Evolutionary conservation across 352 stramenopile genomes (phyloP).

Genomic region (Pythium monospermum): DNA sequence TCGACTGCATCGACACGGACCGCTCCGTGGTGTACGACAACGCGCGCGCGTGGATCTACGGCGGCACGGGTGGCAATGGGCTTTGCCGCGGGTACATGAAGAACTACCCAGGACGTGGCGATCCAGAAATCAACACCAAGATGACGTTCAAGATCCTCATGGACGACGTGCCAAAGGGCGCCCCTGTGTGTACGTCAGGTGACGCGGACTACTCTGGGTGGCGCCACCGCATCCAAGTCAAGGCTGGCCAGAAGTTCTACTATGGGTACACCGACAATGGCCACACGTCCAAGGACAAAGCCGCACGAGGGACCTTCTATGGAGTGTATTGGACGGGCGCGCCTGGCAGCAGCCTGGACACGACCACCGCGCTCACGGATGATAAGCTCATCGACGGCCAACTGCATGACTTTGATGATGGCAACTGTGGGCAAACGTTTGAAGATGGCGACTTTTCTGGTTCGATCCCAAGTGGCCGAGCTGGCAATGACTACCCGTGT

Average conservation of each 20-base stretch:
- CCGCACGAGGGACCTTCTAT: constrained; percentile 44
- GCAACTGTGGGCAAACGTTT: constrained; percentile 51
- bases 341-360: constrained; percentile 29
- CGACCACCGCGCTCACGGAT: constrained; percentile 42
- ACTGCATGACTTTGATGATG: constrained; percentile 64
- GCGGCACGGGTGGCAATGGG: constrained; percentile 32
- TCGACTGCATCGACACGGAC: constrained; percentile 67
- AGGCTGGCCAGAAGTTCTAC: constrained; percentile 43
- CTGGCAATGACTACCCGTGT: constrained; percentile 49
- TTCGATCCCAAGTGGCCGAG: constrained; percentile 32
- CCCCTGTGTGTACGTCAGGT: constrained; percentile 30
- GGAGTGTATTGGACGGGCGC: constrained; percentile 58
- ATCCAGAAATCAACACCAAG: constrained; percentile 30
- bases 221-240: constrained; percentile 36
- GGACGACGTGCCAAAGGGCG: constrained; percentile 28
- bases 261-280: constrained; percentile 63
- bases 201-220: constrained; percentile 33
- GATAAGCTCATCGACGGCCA: constrained; percentile 58
- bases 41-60: constrained; percentile 48
- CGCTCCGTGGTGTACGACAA: constrained; percentile 53
- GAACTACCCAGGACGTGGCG: constrained; percentile 51
- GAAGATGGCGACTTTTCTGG: constrained; percentile 33
- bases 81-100: constrained; percentile 62
- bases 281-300: constrained; percentile 59
- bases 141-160: constrained; percentile 56